Evolutionary conservation across 169 alveolate species (phyloP).

Genomic region (Cardiosporidium cionae): DNA sequence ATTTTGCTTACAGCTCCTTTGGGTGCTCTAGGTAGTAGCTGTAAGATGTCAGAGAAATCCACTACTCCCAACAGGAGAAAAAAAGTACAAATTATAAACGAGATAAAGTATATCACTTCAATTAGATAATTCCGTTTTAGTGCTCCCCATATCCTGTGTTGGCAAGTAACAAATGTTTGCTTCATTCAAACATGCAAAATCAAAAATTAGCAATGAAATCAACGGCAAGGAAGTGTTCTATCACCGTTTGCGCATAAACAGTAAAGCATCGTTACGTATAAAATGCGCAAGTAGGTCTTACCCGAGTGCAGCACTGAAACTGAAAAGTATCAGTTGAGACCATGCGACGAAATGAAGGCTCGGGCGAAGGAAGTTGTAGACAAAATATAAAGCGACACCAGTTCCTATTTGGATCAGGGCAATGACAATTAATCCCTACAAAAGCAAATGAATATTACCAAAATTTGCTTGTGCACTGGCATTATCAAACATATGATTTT

Average conservation of each 20-base stretch:
- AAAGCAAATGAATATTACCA: no score
- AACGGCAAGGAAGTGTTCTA: no score
- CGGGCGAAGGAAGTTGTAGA: slow-evolving; percentile 18
- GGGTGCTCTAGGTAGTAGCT: slow-evolving; percentile 19
- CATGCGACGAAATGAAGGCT: slow-evolving; percentile 11
- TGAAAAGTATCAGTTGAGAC: slow-evolving; percentile 6
- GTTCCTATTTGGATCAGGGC: slow-evolving; percentile 9
- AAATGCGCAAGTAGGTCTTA: background rate
- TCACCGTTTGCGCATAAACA: no score
- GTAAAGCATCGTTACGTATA: no score
- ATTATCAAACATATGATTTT: no score
- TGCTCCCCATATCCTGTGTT: slow-evolving; percentile 22
- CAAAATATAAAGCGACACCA: slow-evolving; percentile 1
- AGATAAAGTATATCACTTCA: slow-evolving; percentile 6
- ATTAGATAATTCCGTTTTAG: slow-evolving; percentile 12
- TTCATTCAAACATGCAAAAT: background rate
- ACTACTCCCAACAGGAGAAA: slow-evolving; percentile 12
- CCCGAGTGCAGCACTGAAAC: slow-evolving; percentile 21
- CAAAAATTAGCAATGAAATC: background rate
- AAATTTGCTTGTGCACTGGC: no score
- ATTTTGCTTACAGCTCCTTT: slow-evolving; percentile 5
- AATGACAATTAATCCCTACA: slow-evolving; percentile 18
- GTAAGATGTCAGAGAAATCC: slow-evolving; percentile 8
- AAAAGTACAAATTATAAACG: slow-evolving; percentile 3
- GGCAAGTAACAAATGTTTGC: no score